These are phyloP conservation scores for Cutaneotrichosporon cavernicola DNA, from an alignment of 1,284 basidiomycete genomes.

Conservation along the genomic window DNA sequence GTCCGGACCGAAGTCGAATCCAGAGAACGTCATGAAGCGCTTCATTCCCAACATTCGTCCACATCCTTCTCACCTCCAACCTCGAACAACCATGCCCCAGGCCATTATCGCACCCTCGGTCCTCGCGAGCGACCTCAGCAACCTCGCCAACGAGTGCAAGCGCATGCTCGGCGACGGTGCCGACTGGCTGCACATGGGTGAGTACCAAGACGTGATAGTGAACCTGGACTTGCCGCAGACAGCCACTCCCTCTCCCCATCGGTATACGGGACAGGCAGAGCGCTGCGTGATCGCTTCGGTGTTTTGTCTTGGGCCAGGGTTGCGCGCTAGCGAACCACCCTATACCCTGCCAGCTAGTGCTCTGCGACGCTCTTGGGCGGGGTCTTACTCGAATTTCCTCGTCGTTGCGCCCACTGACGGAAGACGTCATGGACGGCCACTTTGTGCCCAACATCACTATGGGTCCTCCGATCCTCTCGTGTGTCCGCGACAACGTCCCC, in stretches of 20 bases:
- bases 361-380: too few relatives aligned
- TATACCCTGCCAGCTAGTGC: too few relatives aligned
- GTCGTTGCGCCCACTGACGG: neutral
- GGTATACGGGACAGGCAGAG: too few relatives aligned
- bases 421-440: constrained; percentile 98
- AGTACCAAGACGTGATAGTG: constrained; percentile 33
- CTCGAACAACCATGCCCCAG: constrained; percentile 62
- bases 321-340: too few relatives aligned
- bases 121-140: constrained; percentile 87
- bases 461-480: constrained; percentile 85
- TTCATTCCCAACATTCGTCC: neutral
- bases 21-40: neutral
- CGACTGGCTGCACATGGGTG: constrained; percentile 96
- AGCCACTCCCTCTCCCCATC: too few relatives aligned
- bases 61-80: constrained; percentile 19
- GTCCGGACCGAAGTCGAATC: neutral
- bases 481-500: constrained; percentile 83
- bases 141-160: constrained; percentile 85
- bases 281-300: too few relatives aligned
- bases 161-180: constrained; percentile 89
- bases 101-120: constrained; percentile 88
- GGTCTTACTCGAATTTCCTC: too few relatives aligned
- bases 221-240: neutral
- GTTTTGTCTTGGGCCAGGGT: too few relatives aligned
- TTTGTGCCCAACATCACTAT: constrained; percentile 99